These are phyloP conservation scores for Westerdykella ornata DNA, from an alignment of 2,329 filamentous ascomycete genomes.

Conservation along the genomic window DNA sequence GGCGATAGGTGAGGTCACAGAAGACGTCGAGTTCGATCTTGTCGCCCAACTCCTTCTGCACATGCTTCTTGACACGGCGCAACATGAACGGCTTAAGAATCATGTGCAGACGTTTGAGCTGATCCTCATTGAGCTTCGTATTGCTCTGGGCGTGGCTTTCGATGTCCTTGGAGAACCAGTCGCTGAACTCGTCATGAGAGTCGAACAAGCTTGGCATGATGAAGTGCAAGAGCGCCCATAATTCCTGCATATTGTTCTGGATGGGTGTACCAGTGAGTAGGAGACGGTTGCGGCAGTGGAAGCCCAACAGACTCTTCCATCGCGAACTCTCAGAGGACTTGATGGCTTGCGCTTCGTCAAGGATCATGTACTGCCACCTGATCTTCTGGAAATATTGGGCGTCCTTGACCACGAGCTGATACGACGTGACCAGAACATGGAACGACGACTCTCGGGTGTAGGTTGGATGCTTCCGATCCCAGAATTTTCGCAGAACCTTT, in stretches of 20 bases:
- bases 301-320: constrained; percentile 91
- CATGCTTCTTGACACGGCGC: constrained; percentile 98
- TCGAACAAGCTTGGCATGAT: constrained; percentile 99
- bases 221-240: constrained; percentile 96
- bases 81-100: constrained; percentile 99
- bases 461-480: constrained; percentile 95
- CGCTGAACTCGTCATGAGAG: constrained; percentile 85
- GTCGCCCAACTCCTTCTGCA: constrained; percentile 97
- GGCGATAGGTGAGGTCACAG: constrained; percentile 93
- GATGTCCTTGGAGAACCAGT: constrained; percentile 93
- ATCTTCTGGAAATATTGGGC: constrained; percentile 98
- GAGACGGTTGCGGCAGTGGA: constrained; percentile 91
- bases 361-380: constrained; percentile 99
- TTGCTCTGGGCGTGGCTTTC: constrained; percentile 98
- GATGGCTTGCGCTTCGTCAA: constrained; percentile 97
- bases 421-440: constrained; percentile 93
- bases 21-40: constrained; percentile 97
- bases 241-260: constrained; percentile 99
- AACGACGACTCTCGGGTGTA: constrained; percentile 91
- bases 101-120: constrained; percentile 95
- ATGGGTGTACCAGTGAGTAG: constrained; percentile 94
- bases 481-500: constrained; percentile 96
- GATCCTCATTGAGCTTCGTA: constrained; percentile 98
- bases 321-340: constrained; percentile 94
- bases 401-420: constrained; percentile 93